Conservation (phyloP, 345 rosid genomes). For the Murraya koenigii region DNA sequence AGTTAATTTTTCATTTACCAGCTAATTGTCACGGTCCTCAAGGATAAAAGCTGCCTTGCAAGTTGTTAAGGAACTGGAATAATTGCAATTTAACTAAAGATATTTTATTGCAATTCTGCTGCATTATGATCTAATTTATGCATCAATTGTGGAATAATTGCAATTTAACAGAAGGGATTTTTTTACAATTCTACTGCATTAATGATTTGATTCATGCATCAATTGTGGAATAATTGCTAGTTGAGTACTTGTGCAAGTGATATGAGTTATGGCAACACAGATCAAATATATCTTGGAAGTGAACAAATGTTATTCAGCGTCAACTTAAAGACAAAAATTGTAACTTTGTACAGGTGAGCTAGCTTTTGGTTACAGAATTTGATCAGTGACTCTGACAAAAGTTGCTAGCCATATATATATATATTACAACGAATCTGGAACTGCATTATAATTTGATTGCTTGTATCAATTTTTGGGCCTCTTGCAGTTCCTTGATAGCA, state of each 20-base stretch:
- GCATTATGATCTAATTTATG: background rate
- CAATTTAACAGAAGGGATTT: too few relatives aligned
- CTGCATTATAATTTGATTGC: background rate
- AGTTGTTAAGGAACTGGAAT: too few relatives aligned
- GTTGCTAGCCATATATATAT: background rate
- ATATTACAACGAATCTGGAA: background rate
- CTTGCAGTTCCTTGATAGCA: slow-evolving; percentile 7
- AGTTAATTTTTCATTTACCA: background rate
- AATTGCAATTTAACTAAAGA: background rate
- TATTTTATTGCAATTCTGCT: background rate
- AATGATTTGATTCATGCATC: too few relatives aligned
- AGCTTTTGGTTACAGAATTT: background rate
- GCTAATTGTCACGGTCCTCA: background rate
- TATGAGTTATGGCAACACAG: background rate
- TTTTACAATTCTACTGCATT: too few relatives aligned
- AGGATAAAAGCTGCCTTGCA: too few relatives aligned
- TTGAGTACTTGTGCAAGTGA: background rate
- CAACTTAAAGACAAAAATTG: too few relatives aligned
- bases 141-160: too few relatives aligned
- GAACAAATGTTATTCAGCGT: background rate
- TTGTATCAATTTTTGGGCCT: background rate
- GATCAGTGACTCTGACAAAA: background rate
- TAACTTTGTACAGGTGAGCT: too few relatives aligned
- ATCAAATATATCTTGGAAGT: background rate
- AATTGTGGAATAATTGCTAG: background rate